Base-by-base conservation (phyloP, 805 yeast genomes). In the Lipomyces spencermartinsiae region DNA sequence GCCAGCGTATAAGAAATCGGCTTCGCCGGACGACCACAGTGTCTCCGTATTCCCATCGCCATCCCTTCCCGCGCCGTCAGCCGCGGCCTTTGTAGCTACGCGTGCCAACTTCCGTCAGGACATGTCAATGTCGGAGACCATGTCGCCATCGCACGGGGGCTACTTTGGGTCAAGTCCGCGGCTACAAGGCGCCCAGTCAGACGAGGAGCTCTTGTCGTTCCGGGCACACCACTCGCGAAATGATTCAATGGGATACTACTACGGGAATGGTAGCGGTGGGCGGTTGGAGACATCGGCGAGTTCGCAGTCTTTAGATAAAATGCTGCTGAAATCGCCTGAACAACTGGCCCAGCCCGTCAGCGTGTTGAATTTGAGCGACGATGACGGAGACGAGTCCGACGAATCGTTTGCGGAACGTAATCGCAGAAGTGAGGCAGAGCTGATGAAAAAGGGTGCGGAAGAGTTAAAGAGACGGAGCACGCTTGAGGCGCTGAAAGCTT, bases 381-480 rank as follows among this genome's bases (percentile, higher is more conserved):
- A 22, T 3, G 58, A 19, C 43, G 56, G 56, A 8, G 66, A 62
- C 22, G 43, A 39, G 7, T 43, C 34, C n/a, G 58, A 56, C 9
- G 58, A 54, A 10, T 66, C 71, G 10, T 62, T 58, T 25, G 43
- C 34, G 19, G 66, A 62, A 31, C 35, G 57, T 7, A 57, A 65
- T 39, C 16, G 64, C 8, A 31, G 63, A 31, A 43, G 51, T n/a
- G 69, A 65, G 37, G 59, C 19, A 22, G 54, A 22, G 22, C 35
- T 68, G 16, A 67, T 68, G 71, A 34, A 34, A 34, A 53, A 29
- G 9, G 72, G 70, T 1, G 67, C 70, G 7, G 64, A 59, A 39
- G 59, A 46, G 29, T 43, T 35, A 22, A 58, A 56, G 33, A 37
- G 49, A 46, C 53, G 46, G 22, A 2, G 19, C 33, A 35, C 31